Evolutionary conservation across 2,329 filamentous ascomycete species (phyloP), one percentile per base, ranked within the genome.

Genomic region (Diplodia sapinea): DNA sequence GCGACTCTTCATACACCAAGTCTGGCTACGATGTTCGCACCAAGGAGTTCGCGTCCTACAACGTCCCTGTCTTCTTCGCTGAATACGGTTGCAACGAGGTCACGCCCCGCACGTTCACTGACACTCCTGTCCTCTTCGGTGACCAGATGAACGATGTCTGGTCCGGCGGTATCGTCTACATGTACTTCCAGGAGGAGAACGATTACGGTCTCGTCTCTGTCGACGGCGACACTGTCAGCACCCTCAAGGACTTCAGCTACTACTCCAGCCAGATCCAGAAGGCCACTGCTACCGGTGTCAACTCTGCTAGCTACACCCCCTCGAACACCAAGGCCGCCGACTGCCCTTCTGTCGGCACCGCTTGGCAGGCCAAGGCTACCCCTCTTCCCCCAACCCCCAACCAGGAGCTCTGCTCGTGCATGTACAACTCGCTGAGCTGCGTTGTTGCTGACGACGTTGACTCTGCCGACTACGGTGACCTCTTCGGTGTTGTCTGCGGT

Each of bases 111-210:
- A 85, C 86, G 69, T 99, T 96, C 82, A 87, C 91, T 69, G 96
- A 99, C 79, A 94, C 96, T 52, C 84, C 82, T 54, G 90, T 91
- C 65, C 88, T 99, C 11, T 99, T 91, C 82, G 88, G 89, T 65
- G 77, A 84, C 69, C 78, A 93, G 69, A 99, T 99, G 95, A 91
- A 88, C 33, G 80, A 81, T 11, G 92, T 97, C 76, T 95, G 95
- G 88, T 96, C 92, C 67, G 95, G 95, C 74, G 95, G 94, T 81
- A 97, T 99, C 72, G 93, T 98, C 78, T 99, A 98, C 87, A 96
- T 97, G 93, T 99, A 95, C 85, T 94, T 93, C 83, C 86, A 97
- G 83, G 94, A 97, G 80, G 83, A 79, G 69, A 98, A 98, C 83
- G 84, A 97, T 78, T 99, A 92, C 76, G 95, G 91, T 80, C 86